Evolutionary conservation across 140 eudicot species (phyloP), one percentile per base, ranked within the genome.

Genomic region (Stevia rebaudiana): DNA sequence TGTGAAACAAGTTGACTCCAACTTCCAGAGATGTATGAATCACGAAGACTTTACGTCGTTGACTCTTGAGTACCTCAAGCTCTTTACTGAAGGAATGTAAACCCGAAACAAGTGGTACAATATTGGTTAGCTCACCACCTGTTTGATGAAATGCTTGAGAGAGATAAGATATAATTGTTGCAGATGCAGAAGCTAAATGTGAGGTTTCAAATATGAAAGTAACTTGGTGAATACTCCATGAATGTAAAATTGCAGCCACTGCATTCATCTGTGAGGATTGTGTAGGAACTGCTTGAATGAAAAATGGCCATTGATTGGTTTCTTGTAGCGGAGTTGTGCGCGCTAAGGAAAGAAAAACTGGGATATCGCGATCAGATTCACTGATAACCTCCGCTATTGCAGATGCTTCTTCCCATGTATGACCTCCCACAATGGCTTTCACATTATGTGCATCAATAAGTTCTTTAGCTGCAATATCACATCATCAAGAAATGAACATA

Each of bases 321-420:
- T 43, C 53, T 6, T 63, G 57, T 8, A 63, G 16, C 7, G 78
- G 63, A 52, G 63, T 36, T 21, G 74, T 30, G 10, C 39, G 18
- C 1, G 81, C 65, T 16, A 67, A 39, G 1, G 78, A 71, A 35
- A 71, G 65, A 61, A 80, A 75, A 16, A 71, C 9, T 8, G 79
- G 59, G 28, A 61, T 11, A 6, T 67, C 35, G 5, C 59, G 59
- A 61, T 75, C 69, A 41, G 70, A 63, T 64, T 53, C 64, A 54
- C 56, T 79, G 61, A 57, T 73, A 62, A 79, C 67, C 19, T 69
- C 77, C 1, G 74, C 76, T 46, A 79, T 77, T 61, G 74, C 65
- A 55, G 80, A 73, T 49, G 83, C 77, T 65, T 74, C 79, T 69
- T 63, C 83, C 83, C 74, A 74, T 63, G 75, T 79, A 36, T 79